Evolutionary conservation across 2,329 filamentous ascomycete species (phyloP).

Genomic region (Botrytis squamosa): DNA sequence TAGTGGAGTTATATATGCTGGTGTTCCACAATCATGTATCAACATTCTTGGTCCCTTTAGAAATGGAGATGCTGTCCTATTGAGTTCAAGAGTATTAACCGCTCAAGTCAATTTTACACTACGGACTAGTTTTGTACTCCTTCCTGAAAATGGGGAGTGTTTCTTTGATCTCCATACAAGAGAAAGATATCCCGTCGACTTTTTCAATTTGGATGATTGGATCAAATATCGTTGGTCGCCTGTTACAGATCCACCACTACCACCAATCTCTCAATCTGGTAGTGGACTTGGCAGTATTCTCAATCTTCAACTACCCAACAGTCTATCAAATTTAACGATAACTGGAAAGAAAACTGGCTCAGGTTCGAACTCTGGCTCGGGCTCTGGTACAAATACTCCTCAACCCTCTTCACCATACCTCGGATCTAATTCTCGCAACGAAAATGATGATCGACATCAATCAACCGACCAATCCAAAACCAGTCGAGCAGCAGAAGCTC

Average conservation of each 20-base stretch:
- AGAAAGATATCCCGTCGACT: constrained; percentile 78
- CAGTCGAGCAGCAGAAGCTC: constrained; percentile 32
- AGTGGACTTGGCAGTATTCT: constrained; percentile 43
- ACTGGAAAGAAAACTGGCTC: constrained; percentile 33
- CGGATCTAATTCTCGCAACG: constrained; percentile 27
- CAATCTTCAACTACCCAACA: constrained; percentile 29
- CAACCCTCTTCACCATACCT: constrained; percentile 24
- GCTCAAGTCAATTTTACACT: constrained; percentile 93
- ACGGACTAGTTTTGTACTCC: constrained; percentile 77
- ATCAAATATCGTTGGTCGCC: constrained; percentile 75
- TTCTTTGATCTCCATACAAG: constrained; percentile 76
- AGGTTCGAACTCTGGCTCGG: constrained; percentile 21
- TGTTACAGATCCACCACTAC: constrained; percentile 66
- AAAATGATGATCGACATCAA: constrained; percentile 29
- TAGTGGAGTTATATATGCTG: constrained; percentile 80
- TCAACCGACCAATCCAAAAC: constrained; percentile 30
- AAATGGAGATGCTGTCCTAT: constrained; percentile 87
- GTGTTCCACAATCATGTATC: constrained; percentile 80
- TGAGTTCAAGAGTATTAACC: constrained; percentile 86
- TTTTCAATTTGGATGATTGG: constrained; percentile 79
- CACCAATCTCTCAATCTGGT: constrained; percentile 45
- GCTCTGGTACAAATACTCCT: constrained; percentile 16
- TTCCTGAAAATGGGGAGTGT: constrained; percentile 83
- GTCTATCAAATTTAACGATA: constrained; percentile 37
- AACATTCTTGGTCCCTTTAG: constrained; percentile 88